phyloP scores from a whole-genome alignment of 148 eudicot species.

The Rhododendron vialii region DNA sequence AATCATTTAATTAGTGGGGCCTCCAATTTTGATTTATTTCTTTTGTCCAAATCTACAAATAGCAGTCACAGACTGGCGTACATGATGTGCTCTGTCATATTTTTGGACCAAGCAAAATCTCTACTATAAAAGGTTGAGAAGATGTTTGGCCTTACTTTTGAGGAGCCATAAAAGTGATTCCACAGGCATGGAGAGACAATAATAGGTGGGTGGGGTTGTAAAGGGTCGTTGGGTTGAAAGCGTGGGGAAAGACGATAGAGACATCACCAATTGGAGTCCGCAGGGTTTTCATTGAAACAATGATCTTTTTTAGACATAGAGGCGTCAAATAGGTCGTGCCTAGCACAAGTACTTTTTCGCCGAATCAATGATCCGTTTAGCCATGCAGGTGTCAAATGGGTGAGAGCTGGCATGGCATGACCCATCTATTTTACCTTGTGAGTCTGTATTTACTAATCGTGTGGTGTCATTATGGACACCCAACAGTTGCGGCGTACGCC shows the following conservation, averaged over 20 bases:
- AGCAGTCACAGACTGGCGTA: background rate
- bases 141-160: background rate
- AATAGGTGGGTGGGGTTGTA: background rate
- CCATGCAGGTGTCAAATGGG: background rate
- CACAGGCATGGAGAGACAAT: background rate
- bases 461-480: background rate
- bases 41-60: background rate
- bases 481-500: too few relatives aligned
- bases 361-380: background rate
- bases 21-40: background rate
- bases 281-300: background rate
- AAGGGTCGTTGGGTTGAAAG: background rate
- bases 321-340: background rate
- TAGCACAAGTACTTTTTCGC: background rate
- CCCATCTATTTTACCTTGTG: background rate
- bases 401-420: background rate
- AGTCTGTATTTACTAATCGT: background rate
- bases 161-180: background rate
- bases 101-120: background rate
- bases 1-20: background rate
- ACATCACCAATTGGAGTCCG: background rate
- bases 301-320: background rate
- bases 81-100: background rate
- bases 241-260: background rate
- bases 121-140: background rate